phyloP scores from a whole-genome alignment of 768 basidiomycete species.

The Clavaria fumosa region DNA sequence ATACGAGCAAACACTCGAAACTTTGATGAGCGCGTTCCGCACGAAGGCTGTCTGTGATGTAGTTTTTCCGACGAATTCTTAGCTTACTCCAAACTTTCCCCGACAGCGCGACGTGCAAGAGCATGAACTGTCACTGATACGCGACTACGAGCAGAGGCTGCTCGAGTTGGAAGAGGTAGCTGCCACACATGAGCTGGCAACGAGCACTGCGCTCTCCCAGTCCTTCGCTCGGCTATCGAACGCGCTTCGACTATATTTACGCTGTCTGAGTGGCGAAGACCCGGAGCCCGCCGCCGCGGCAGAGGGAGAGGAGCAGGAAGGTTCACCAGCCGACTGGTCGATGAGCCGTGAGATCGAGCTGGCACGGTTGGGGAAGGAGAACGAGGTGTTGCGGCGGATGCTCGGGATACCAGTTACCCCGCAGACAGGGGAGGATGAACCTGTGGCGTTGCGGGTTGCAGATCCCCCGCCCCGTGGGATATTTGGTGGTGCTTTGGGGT shows the following conservation, averaged over 20 bases:
- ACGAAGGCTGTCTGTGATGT: slow-evolving; percentile 89
- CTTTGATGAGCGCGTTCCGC: slow-evolving; percentile 82
- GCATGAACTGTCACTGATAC: slow-evolving; percentile 76
- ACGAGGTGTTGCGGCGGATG: slow-evolving; percentile 62
- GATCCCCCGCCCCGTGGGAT: too few relatives aligned
- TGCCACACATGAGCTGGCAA: slow-evolving; percentile 37
- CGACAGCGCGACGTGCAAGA: slow-evolving; percentile 81
- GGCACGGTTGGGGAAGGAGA: slow-evolving; percentile 74
- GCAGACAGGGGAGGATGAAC: slow-evolving; percentile 13
- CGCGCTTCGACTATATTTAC: slow-evolving; percentile 53
- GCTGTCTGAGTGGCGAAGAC: slow-evolving; percentile 40
- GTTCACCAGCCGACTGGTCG: slow-evolving; percentile 43
- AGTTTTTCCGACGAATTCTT: slow-evolving; percentile 19
- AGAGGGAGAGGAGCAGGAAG: slow-evolving; percentile 15
- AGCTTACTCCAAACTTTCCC: slow-evolving; percentile 1
- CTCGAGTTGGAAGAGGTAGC: slow-evolving; percentile 58
- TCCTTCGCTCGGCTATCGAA: slow-evolving; percentile 57
- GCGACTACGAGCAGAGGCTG: slow-evolving; percentile 84
- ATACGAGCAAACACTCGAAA: slow-evolving; percentile 93
- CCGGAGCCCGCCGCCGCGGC: slow-evolving; percentile 25
- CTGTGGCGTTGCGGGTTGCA: slow-evolving; percentile 13
- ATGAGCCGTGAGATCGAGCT: slow-evolving; percentile 88
- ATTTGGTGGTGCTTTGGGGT: too few relatives aligned
- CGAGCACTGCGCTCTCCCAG: slow-evolving; percentile 50
- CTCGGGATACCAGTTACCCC: slow-evolving; percentile 27